Base-by-base conservation (phyloP, 164 flowering plant genomes). In the Magnolia kwangsiensis region DNA sequence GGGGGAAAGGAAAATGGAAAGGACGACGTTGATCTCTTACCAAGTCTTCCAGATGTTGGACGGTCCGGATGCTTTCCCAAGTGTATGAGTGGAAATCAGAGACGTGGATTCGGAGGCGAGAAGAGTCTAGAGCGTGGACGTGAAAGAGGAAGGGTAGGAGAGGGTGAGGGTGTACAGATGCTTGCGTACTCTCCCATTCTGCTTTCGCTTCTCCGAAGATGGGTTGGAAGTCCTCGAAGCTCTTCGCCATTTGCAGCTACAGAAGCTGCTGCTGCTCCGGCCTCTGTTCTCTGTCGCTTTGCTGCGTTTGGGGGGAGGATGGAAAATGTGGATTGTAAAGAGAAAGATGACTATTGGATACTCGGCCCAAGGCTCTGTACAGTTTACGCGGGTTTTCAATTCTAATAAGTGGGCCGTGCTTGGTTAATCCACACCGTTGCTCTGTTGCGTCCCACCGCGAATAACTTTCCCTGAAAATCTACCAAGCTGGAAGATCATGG, bases 31-130 rank as follows among this genome's bases (percentile, higher is more conserved):
- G 13, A 19, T 55, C 0, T 7, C 61, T 55, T 11, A 92, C 95
- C 94, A 92, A 70, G 80, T 94, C 93, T 59, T 92, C 93, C 7
- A 92, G 90, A 76, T 91, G 88, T 27, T 73, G 74, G 29, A 86
- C 51, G 7, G 98, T 88, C 50, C 78, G 87, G 73, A 78, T 51
- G 20, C 87, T 78, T 72, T 87, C 89, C 86, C 87, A 94, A 58
- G 95, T 85, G 76, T 75, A 73, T 45, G 85, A 83, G 23, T 79
- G 86, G 71, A 90, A 91, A 83, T 94, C 94, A 3, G 95, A 82
- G 69, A 85, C 88, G 67, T 77, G 84, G 75, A 92, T 58, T 29
- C 79, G 67, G 65, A 94, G 87, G 72, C 75, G 79, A 74, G 85
- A 81, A 68, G 84, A 29, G 67, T 90, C 89, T 0, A 87, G 67